Evolutionary conservation across 2,329 filamentous ascomycete species (phyloP).

Genomic region (Pseudogymnoascus sp.): DNA sequence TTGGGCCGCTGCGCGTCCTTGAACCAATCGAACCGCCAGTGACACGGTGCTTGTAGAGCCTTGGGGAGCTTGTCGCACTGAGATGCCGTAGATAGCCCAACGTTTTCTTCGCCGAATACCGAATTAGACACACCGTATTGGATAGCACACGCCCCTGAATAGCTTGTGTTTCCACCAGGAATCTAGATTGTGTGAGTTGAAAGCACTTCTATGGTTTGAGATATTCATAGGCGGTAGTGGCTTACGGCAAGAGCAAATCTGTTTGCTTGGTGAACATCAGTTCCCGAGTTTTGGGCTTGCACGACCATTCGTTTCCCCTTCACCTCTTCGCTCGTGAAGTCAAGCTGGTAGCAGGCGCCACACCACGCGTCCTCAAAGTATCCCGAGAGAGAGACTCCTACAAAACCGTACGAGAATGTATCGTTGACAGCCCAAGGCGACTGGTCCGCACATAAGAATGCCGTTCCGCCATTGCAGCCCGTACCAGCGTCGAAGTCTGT

Average conservation of each 20-base stretch:
- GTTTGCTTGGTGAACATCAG: conserved; percentile 44
- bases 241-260: conserved; percentile 41
- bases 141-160: neutral
- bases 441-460: conserved; percentile 45
- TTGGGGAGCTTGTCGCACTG: neutral
- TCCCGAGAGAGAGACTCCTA: conserved; percentile 40
- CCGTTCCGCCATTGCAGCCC: conserved; percentile 34
- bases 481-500: neutral
- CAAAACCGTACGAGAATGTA: conserved; percentile 46
- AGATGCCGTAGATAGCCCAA: neutral
- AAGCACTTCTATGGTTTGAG: neutral
- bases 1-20: neutral
- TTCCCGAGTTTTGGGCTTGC: conserved; percentile 51
- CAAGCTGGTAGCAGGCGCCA: conserved; percentile 52
- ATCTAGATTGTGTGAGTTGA: neutral
- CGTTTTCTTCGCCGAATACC: neutral
- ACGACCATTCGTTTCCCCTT: conserved; percentile 51
- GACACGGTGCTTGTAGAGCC: neutral
- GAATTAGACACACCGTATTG: neutral
- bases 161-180: neutral
- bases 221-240: neutral
- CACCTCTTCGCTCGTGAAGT: conserved; percentile 46
- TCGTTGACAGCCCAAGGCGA: conserved; percentile 44
- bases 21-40: neutral
- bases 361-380: conserved; percentile 39